Conservation (phyloP, 768 basidiomycete species). For the Leucosporidium yakuticum region DNA sequence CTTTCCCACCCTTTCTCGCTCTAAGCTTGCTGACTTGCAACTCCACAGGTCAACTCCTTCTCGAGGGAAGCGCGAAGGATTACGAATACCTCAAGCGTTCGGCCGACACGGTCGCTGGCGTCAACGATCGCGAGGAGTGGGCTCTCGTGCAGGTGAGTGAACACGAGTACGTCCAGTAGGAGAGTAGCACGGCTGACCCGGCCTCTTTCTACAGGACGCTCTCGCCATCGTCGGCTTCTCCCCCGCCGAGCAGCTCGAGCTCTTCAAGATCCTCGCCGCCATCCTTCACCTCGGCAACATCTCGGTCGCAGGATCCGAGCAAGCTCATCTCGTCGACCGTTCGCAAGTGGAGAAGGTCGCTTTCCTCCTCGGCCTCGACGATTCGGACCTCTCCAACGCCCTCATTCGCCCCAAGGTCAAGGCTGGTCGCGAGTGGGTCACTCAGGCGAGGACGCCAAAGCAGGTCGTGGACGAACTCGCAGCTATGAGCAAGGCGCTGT, state of each 20-base stretch:
- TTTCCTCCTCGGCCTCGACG: constrained; percentile 75
- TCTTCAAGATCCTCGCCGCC: constrained; percentile 89
- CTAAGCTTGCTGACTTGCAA: not conserved
- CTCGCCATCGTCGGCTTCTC: constrained; percentile 87
- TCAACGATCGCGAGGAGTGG: constrained; percentile 90
- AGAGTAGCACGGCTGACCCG: constrained; percentile 17
- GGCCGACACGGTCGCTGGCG: constrained; percentile 84
- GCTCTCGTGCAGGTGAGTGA: constrained; percentile 58
- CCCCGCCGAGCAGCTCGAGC: constrained; percentile 72
- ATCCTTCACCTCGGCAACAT: constrained; percentile 89
- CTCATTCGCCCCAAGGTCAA: constrained; percentile 83
- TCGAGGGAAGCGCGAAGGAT: constrained; percentile 59
- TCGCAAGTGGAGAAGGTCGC: constrained; percentile 55
- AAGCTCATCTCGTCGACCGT: constrained; percentile 50
- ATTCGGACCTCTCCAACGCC: constrained; percentile 70
- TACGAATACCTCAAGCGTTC: constrained; percentile 91
- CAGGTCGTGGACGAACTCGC: constrained; percentile 90
- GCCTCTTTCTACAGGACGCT: constrained; percentile 53
- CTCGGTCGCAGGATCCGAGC: constrained; percentile 63
- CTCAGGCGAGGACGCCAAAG: constrained; percentile 80
- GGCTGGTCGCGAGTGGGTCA: constrained; percentile 95
- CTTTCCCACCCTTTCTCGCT: constrained; percentile 12
- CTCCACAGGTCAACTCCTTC: constrained; percentile 24
- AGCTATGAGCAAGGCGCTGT: constrained; percentile 86
- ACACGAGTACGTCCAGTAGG: not conserved